Evolutionary conservation across 305 asterid genomes (phyloP).

Genomic region (Fraxinus dipetala): DNA sequence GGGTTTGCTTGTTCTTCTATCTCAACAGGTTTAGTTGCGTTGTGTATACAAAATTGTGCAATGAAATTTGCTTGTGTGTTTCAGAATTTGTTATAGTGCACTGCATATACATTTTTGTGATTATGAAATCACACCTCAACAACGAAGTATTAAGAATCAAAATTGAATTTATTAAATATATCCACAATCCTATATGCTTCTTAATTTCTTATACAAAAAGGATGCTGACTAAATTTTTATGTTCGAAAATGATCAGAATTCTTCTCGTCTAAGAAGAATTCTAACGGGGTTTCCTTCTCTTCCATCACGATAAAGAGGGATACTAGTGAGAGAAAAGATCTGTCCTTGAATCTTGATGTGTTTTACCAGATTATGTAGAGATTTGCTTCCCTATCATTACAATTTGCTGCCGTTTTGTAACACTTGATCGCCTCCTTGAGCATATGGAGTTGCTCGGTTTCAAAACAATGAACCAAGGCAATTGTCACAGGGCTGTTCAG

Average conservation of each 20-base stretch:
- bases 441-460: too few relatives aligned
- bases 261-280: not conserved
- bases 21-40: conserved; percentile 33
- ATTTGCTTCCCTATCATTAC: too few relatives aligned
- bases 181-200: not conserved
- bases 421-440: too few relatives aligned
- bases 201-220: too few relatives aligned
- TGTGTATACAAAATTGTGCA: not conserved
- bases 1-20: conserved; percentile 70
- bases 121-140: not conserved
- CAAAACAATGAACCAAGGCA: too few relatives aligned
- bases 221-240: not conserved
- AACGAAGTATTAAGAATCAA: not conserved
- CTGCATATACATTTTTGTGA: not conserved
- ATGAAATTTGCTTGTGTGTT: not conserved
- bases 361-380: too few relatives aligned
- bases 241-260: not conserved
- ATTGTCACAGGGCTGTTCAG: too few relatives aligned
- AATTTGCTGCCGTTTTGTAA: too few relatives aligned
- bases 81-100: not conserved
- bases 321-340: not conserved
- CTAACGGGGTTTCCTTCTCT: not conserved
- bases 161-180: not conserved
- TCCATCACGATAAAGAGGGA: not conserved
- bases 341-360: not conserved